Percentiles rank a stretch among this genome's conserved stretches.
Conservation (phyloP, 2,329 filamentous ascomycete species). For the Alternaria sp. region DNA sequence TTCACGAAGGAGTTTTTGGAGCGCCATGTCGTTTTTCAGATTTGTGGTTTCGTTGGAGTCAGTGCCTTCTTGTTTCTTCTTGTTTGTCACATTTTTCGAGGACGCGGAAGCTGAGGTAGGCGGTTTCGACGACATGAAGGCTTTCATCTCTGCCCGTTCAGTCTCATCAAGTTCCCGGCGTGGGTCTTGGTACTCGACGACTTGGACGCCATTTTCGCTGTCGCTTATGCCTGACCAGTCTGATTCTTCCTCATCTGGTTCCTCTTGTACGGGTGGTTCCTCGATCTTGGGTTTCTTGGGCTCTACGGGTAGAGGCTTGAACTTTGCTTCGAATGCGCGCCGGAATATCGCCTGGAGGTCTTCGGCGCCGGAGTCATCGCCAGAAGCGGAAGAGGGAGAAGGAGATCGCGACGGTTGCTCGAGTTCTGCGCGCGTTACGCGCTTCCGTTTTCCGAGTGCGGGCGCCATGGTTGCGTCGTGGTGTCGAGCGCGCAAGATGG, state of each 20-base stretch:
- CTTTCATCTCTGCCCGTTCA: constrained; percentile 72
- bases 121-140: constrained; percentile 74
- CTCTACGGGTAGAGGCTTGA: constrained; percentile 70
- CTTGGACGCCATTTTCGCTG: constrained; percentile 52
- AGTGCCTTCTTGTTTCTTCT: constrained; percentile 41
- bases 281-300: constrained; percentile 43
- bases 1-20: constrained; percentile 89
- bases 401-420: constrained; percentile 37
- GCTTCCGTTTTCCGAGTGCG: constrained; percentile 57
- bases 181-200: constrained; percentile 53
- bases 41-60: constrained; percentile 69
- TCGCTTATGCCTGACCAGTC: constrained; percentile 70
- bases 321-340: constrained; percentile 86
- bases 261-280: constrained; percentile 36
- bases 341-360: constrained; percentile 79
- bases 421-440: constrained; percentile 46
- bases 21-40: constrained; percentile 88
- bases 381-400: constrained; percentile 38
- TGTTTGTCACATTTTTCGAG: constrained; percentile 23
- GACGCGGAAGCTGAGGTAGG: constrained; percentile 49
- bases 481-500: not conserved
- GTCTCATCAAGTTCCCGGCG: constrained; percentile 25
- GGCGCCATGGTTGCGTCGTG: constrained; percentile 42
- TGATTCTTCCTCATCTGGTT: constrained; percentile 50
- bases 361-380: constrained; percentile 51